Conservation (phyloP, 1,284 basidiomycete species). For the Anthracocystis setariae region DNA sequence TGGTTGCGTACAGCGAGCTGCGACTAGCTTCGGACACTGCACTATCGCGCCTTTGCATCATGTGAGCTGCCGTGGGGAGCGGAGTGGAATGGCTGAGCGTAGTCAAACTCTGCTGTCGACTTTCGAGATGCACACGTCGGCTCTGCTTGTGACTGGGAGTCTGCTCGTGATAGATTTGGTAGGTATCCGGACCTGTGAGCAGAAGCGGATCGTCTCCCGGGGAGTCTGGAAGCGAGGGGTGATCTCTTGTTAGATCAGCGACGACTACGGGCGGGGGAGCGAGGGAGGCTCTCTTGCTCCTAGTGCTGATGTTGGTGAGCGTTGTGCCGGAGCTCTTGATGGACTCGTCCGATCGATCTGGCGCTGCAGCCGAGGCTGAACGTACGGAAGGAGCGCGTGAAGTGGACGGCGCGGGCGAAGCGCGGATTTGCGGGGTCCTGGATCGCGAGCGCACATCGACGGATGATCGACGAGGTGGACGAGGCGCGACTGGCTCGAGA, state of each 20-base stretch:
- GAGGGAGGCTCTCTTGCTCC: constrained; percentile 7
- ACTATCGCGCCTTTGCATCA: constrained; percentile 16
- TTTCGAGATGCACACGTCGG: not conserved
- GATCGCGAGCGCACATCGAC: constrained; percentile 22
- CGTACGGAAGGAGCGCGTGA: constrained; percentile 16
- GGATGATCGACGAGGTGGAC: constrained; percentile 17
- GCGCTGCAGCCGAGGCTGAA: constrained; percentile 10
- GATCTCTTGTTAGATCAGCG: constrained; percentile 35
- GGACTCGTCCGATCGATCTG: constrained; percentile 26
- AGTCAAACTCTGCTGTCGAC: constrained; percentile 3
- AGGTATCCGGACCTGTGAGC: constrained; percentile 37
- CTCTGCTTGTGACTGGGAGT: constrained; percentile 26
- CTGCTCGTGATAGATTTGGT: constrained; percentile 30
- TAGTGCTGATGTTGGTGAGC: constrained; percentile 19
- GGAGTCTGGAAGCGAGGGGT: constrained; percentile 38
- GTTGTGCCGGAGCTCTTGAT: constrained; percentile 31
- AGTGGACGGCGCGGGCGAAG: constrained; percentile 16
- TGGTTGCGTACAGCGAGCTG: constrained; percentile 22
- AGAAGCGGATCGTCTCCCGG: constrained; percentile 52
- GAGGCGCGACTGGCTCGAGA: constrained; percentile 23
- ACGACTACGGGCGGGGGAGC: constrained; percentile 22
- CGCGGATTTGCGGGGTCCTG: constrained; percentile 31
- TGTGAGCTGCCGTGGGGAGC: constrained; percentile 7
- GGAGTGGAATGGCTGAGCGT: constrained; percentile 27
- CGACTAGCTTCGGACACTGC: constrained; percentile 10